These are phyloP conservation scores for Trametes cinnabarina DNA, from an alignment of 768 basidiomycete genomes.

Conservation along the genomic window DNA sequence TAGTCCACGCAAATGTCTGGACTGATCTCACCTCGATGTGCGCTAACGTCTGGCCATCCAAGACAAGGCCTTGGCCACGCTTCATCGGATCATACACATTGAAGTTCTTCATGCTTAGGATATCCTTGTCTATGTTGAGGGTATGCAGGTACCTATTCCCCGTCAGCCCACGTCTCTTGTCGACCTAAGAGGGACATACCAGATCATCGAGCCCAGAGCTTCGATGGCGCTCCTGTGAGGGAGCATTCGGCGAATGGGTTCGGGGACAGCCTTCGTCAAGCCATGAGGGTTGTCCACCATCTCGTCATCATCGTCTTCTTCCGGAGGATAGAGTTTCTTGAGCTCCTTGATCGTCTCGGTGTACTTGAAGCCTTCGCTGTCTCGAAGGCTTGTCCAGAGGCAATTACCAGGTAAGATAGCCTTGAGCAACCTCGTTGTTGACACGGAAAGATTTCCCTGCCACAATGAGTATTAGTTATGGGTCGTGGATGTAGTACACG, in stretches of 20 bases:
- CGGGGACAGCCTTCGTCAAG: slow-evolving; percentile 49
- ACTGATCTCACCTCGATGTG: slow-evolving; percentile 75
- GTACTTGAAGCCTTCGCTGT: slow-evolving; percentile 79
- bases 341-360: slow-evolving; percentile 69
- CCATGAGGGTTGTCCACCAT: slow-evolving; percentile 47
- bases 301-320: slow-evolving; percentile 40
- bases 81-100: slow-evolving; percentile 96
- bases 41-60: slow-evolving; percentile 93
- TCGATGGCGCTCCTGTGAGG: slow-evolving; percentile 68
- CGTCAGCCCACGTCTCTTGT: too few species aligned
- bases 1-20: not conserved
- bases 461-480: not conserved
- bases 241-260: slow-evolving; percentile 72
- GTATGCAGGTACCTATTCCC: slow-evolving; percentile 74
- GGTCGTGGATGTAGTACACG: not conserved
- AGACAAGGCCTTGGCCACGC: slow-evolving; percentile 75
- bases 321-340: slow-evolving; percentile 57
- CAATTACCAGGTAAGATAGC: slow-evolving; percentile 75
- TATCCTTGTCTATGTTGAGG: slow-evolving; percentile 93
- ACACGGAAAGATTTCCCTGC: slow-evolving; percentile 83
- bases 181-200: too few species aligned
- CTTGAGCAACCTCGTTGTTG: slow-evolving; percentile 81
- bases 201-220: slow-evolving; percentile 89
- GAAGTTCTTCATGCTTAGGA: slow-evolving; percentile 95
- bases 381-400: slow-evolving; percentile 84